These are phyloP conservation scores for Syzygium jambos DNA, from an alignment of 345 rosid genomes.

Conservation along the genomic window DNA sequence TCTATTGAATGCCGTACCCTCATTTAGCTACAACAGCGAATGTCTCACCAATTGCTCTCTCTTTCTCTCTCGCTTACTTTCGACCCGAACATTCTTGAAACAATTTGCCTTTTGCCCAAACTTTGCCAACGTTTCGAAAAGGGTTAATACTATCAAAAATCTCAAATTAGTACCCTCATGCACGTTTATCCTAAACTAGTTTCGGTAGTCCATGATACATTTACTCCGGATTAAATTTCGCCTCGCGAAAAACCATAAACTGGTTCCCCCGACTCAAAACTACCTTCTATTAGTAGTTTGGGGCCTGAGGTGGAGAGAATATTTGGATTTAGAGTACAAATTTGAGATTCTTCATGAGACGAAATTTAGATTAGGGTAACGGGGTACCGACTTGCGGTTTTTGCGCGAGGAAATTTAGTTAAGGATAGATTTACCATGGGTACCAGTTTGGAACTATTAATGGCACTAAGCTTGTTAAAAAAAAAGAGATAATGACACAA, in stretches of 20 bases:
- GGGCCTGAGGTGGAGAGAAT: not conserved
- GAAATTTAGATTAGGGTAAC: not conserved
- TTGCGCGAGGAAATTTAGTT: not conserved
- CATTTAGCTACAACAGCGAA: too few relatives aligned
- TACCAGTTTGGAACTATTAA: not conserved
- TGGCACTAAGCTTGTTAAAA: not conserved
- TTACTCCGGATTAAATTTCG: rapidly evolving
- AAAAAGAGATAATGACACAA: too few relatives aligned
- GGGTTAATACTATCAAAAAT: not conserved
- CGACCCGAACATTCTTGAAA: not conserved
- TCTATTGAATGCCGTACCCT: too few relatives aligned
- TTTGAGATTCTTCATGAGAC: not conserved
- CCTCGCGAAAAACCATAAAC: not conserved
- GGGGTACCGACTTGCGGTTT: not conserved
- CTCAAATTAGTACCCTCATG: rapidly evolving
- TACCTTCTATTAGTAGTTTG: not conserved
- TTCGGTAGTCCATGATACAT: rapidly evolving
- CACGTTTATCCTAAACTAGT: not conserved
- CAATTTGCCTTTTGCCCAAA: not conserved
- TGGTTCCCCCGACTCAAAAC: rapidly evolving
- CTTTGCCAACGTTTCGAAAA: not conserved
- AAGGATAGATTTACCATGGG: not conserved
- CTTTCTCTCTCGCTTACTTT: too few relatives aligned
- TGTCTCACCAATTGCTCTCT: too few relatives aligned
- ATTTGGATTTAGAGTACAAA: not conserved